These are phyloP conservation scores for Sanghuangporus weigelae DNA, from an alignment of 1,284 basidiomycete genomes.

Conservation along the genomic window DNA sequence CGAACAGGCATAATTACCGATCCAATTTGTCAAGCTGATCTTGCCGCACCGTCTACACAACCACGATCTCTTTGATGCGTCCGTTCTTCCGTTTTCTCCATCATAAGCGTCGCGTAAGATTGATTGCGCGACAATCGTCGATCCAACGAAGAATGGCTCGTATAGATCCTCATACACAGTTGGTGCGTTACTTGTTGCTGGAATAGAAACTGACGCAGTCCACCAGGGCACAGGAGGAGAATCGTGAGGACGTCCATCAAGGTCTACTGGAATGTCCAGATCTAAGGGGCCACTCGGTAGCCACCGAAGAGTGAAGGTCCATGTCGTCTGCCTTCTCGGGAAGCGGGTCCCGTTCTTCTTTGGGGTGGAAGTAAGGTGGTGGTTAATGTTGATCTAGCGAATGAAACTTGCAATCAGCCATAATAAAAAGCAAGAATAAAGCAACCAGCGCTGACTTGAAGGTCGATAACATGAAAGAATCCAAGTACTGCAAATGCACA, in stretches of 20 bases:
- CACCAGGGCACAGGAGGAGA: slow-evolving; percentile 1
- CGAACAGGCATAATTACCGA: neutral
- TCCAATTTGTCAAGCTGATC: slow-evolving; percentile 4
- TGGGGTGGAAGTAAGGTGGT: neutral
- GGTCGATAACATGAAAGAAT: slow-evolving; percentile 5
- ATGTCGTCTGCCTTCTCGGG: neutral
- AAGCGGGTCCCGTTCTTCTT: neutral
- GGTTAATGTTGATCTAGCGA: neutral
- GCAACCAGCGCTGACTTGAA: neutral
- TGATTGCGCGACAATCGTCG: neutral
- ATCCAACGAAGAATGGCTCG: neutral
- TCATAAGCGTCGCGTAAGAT: neutral
- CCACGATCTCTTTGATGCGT: neutral
- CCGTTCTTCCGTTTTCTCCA: neutral
- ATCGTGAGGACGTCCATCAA: neutral
- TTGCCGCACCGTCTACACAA: slow-evolving; percentile 6
- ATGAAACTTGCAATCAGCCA: neutral
- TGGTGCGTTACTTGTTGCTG: neutral
- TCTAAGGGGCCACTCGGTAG: neutral
- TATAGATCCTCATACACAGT: neutral
- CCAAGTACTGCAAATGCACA: slow-evolving; percentile 5
- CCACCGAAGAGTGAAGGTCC: slow-evolving; percentile 8
- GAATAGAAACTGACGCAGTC: neutral
- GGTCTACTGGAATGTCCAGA: neutral
- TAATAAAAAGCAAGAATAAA: neutral